phyloP scores from a whole-genome alignment of 176 grass and related monocot species.

The Bromus sterilis region DNA sequence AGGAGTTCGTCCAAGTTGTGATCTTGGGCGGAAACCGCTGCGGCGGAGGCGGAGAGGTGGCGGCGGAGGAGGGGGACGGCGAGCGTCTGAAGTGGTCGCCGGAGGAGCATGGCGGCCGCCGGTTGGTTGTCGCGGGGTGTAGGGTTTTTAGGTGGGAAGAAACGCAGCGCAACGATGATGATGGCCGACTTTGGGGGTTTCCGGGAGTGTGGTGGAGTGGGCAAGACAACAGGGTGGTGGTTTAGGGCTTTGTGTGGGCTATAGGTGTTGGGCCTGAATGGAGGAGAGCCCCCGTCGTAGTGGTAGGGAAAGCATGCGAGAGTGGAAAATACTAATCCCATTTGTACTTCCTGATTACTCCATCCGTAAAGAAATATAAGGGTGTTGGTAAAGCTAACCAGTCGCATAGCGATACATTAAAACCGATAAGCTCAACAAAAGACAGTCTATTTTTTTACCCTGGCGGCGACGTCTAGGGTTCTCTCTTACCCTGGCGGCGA shows the following conservation, averaged over 20 bases:
- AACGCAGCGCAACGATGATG: background rate
- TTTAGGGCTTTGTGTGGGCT: background rate
- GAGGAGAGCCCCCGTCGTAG: too few species aligned
- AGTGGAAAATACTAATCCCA: too few species aligned
- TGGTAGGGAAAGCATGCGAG: background rate
- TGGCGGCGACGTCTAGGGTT: too few species aligned
- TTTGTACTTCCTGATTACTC: too few species aligned
- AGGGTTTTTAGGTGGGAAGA: conserved; percentile 22
- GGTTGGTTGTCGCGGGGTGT: conserved; percentile 18
- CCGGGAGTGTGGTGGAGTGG: background rate
- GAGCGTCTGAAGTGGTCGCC: conserved; percentile 44
- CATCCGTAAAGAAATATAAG: too few species aligned
- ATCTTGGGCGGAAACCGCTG: background rate
- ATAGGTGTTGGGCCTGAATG: background rate
- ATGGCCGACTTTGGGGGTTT: background rate
- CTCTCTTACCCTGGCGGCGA: too few species aligned
- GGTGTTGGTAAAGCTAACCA: too few species aligned
- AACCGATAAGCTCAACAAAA: too few species aligned
- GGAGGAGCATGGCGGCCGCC: conserved; percentile 57
- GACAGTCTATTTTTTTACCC: too few species aligned
- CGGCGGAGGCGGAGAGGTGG: conserved; percentile 1
- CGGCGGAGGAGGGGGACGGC: conserved; percentile 19
- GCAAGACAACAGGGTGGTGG: background rate
- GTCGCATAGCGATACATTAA: too few species aligned
- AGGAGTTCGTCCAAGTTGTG: background rate